These are phyloP conservation scores for Nosema muscidifuracis DNA, from an alignment of 371 early-diverging fungal genomes.

Conservation along the genomic window DNA sequence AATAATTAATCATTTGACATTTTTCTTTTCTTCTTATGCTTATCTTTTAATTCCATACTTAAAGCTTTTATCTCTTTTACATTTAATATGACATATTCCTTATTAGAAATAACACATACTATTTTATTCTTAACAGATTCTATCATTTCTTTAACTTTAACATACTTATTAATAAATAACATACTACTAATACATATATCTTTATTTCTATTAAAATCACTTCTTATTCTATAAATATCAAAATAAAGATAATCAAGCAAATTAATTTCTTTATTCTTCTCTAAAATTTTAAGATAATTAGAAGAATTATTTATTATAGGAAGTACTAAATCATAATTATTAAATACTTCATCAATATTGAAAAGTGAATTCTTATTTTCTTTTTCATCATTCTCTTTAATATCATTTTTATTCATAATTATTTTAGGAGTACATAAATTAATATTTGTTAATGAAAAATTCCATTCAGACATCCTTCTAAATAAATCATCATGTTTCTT, in stretches of 20 bases:
- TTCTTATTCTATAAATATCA: not conserved
- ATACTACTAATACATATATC: not conserved
- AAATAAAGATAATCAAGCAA: not conserved
- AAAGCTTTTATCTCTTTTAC: not conserved
- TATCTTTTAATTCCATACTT: not conserved
- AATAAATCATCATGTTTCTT: not conserved
- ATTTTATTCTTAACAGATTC: not conserved
- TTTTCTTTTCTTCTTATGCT: conserved; percentile 4
- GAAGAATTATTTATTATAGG: not conserved
- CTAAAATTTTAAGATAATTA: not conserved
- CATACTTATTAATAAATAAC: conserved; percentile 3
- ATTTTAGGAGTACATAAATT: too few relatives aligned
- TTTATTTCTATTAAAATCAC: conserved; percentile 3
- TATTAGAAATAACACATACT: not conserved
- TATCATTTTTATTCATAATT: too few relatives aligned
- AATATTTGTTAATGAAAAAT: too few relatives aligned
- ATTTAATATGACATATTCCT: not conserved
- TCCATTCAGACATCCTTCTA: not conserved
- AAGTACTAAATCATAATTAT: not conserved
- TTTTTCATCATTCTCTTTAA: too few relatives aligned
- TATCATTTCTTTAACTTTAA: not conserved
- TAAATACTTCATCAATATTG: not conserved
- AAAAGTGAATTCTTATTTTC: too few relatives aligned
- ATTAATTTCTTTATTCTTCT: not conserved
- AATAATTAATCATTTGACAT: too few relatives aligned